phyloP scores from a whole-genome alignment of 257 asterid genomes.

The Petunia secreta region DNA sequence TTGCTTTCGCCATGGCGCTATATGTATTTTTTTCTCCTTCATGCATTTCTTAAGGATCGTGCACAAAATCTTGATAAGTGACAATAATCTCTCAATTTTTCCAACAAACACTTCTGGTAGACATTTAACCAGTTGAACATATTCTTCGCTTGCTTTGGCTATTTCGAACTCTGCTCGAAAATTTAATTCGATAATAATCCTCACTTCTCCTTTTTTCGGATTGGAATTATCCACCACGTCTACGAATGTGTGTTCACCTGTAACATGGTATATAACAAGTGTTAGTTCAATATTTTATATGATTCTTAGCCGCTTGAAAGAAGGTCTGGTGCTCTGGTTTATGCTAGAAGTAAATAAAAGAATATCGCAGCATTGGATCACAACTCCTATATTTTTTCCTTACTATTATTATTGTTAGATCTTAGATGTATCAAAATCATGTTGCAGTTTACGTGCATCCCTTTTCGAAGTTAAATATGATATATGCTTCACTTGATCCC shows the following conservation, averaged over 20 bases:
- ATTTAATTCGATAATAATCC: slow-evolving; percentile 70
- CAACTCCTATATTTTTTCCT: neutral
- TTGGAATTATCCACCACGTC: slow-evolving; percentile 72
- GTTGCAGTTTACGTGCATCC: neutral
- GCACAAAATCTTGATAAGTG: slow-evolving; percentile 66
- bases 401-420: too few relatives aligned
- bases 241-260: slow-evolving; percentile 86
- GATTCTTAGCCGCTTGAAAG: neutral
- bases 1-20: slow-evolving; percentile 95
- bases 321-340: too few relatives aligned
- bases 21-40: slow-evolving; percentile 86
- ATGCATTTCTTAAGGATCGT: slow-evolving; percentile 76
- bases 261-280: neutral
- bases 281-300: neutral
- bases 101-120: slow-evolving; percentile 82
- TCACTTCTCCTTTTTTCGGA: slow-evolving; percentile 55
- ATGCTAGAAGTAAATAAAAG: neutral
- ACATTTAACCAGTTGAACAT: slow-evolving; percentile 55
- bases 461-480: too few relatives aligned
- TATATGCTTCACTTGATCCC: too few relatives aligned
- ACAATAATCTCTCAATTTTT: slow-evolving; percentile 67
- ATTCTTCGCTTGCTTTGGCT: slow-evolving; percentile 83
- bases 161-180: slow-evolving; percentile 78
- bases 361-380: too few relatives aligned
- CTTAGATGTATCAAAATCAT: neutral